Conservation (phyloP, 108 stramenopile species). For the Cyclotella kingstonii region DNA sequence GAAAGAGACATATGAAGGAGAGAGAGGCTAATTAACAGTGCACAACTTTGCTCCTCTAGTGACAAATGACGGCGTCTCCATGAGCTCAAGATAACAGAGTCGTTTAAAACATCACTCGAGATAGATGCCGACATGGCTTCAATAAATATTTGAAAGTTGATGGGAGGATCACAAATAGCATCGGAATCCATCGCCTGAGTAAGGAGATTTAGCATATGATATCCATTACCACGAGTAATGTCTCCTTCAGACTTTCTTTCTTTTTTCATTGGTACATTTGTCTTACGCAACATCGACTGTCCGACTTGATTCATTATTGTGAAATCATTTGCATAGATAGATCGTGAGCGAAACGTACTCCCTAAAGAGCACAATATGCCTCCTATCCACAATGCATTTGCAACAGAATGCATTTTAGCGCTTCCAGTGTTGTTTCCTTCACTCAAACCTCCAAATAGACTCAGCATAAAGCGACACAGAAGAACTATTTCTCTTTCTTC, state of each 20-base stretch:
- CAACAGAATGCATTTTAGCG: not conserved
- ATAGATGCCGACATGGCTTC: conserved; percentile 17
- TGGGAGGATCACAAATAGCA: not conserved
- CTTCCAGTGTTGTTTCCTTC: not conserved
- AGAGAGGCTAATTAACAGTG: conserved; percentile 30
- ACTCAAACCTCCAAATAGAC: conserved; percentile 9
- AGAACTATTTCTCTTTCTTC: not conserved
- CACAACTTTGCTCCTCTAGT: conserved; percentile 23
- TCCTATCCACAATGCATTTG: conserved; percentile 10
- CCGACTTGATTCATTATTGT: conserved; percentile 2
- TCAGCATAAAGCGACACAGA: conserved; percentile 1
- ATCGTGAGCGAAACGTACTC: conserved; percentile 14
- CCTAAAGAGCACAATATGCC: conserved; percentile 29
- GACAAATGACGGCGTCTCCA: conserved; percentile 34
- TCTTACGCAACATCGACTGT: conserved; percentile 3
- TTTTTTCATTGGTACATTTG: not conserved
- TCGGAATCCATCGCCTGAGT: conserved; percentile 2
- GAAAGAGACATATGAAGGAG: conserved; percentile 18
- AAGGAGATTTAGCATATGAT: conserved; percentile 25
- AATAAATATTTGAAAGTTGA: conserved; percentile 2
- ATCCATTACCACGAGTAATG: not conserved
- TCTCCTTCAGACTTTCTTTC: conserved; percentile 4
- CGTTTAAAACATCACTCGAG: not conserved
- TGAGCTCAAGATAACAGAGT: conserved; percentile 2
- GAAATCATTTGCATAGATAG: not conserved